Evolutionary conservation across 352 stramenopile genomes (phyloP), one percentile per base, ranked within the genome.

Genomic region (Pythium biforme): DNA sequence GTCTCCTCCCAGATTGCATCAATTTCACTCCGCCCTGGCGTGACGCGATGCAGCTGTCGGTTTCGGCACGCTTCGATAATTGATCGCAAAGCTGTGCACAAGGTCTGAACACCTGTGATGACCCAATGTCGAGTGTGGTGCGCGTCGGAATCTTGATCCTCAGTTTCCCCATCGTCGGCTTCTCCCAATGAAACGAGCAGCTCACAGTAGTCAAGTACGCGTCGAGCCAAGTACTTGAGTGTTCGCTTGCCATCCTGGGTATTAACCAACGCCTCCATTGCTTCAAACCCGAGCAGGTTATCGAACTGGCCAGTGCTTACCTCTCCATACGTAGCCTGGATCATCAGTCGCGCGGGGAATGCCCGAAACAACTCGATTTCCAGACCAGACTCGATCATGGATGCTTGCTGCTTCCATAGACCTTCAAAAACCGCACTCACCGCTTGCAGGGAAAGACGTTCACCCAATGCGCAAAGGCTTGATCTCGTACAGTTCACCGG

Each of bases 331-430:
- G 19, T 39, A 19, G 20, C 23, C 50, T 41, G 34, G 47, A 48
- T 45, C 17, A 22, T 40, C 41, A 69, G 19, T 15, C 34, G 62
- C 2, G 55, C 62, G 22, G 55, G 55, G 53, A 90, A 75, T 25
- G 79, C 62, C 56, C 67, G 65, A 3, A 92, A 64, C 29, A 92
- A 59, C 37, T 75, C 57, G 51, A 85, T 68, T 37, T 92, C 79
- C 4, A 87, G 68, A 23, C 65, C 51, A 7, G 83, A 47, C 17
- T 75, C 59, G 20, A 92, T 40, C 9, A 59, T 43, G 1, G 51
- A 62, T 1, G 62, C 19, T 10, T 74, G 55, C 5, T 71, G 31
- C 55, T 86, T 80, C 68, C 62, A 79, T 9, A 81, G 59, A 19
- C 68, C 65, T 65, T 81, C 71, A 40, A 92, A 86, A 17, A 74